Evolutionary conservation across 148 eudicot species (phyloP).

Genomic region (Drosera capensis): DNA sequence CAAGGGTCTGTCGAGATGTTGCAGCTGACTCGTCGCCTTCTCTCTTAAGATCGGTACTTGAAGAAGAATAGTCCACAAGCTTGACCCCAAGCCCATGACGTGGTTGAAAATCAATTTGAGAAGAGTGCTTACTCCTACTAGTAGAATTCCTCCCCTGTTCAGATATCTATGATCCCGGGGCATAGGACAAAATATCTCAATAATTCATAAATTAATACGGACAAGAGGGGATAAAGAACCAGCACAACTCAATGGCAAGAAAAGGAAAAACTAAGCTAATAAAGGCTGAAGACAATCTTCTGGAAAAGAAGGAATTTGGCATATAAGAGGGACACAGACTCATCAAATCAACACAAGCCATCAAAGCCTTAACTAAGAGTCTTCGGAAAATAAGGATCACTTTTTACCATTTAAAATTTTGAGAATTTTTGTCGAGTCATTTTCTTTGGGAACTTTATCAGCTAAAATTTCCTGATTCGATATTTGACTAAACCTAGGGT

Average conservation of each 20-base stretch:
- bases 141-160: conserved; percentile 32
- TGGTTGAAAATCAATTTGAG: conserved; percentile 37
- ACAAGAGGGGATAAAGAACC: background rate
- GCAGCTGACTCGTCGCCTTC: conserved; percentile 61
- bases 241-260: too few relatives aligned
- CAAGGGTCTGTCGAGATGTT: conserved; percentile 35
- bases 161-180: conserved; percentile 24
- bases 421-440: too few relatives aligned
- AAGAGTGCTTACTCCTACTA: conserved; percentile 32
- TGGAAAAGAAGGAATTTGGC: too few relatives aligned
- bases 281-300: conserved; percentile 1
- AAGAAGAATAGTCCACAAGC: conserved; percentile 50
- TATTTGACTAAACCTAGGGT: too few relatives aligned
- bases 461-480: too few relatives aligned
- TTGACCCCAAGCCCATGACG: conserved; percentile 31
- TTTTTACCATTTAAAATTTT: too few relatives aligned
- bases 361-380: too few relatives aligned
- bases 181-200: background rate
- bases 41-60: conserved; percentile 47
- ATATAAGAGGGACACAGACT: too few relatives aligned
- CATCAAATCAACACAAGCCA: too few relatives aligned
- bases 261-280: too few relatives aligned
- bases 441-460: too few relatives aligned
- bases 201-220: background rate
- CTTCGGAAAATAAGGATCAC: too few relatives aligned